Evolutionary conservation across 2,329 filamentous ascomycete genomes (phyloP), one percentile per base, ranked within the genome.

Genomic region (Emmonsiellopsis sp.): DNA sequence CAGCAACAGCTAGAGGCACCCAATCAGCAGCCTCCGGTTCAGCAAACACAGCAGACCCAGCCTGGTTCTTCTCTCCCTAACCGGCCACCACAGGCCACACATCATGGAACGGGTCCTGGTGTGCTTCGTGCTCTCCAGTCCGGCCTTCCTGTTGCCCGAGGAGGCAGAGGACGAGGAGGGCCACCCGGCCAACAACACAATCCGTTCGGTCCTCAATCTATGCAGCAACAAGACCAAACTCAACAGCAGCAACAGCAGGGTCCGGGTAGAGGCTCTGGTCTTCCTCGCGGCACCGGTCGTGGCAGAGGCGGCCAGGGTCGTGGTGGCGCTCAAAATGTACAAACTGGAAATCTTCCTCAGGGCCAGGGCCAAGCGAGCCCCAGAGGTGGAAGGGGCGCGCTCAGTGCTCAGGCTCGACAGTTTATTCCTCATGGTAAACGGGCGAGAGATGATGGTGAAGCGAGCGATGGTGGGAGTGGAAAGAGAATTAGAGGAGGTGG

Each of bases 391-490:
- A 63, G 75, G 21, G 65, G 67, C n/a, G 69, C 55, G 9, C 61
- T 81, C 39, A 81, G 77, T 61, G 73, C 74, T 2, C 67, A 70
- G 9, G 78, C 74, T 21, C 70, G 71, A 11, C 77, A 78, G 48
- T 82, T 83, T 53, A 78, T 81, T 59, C 79, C 79, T 32, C 74
- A 76, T 13, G 77, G 78, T 21, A 78, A 82, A 66, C 71, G 79
- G 37, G 72, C 76, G 17, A 72, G 79, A 51, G 79, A 81, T 53
- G 79, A 81, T 53, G 72, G 70, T 9, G 69, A 71, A 44, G 71
- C 55, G 31, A 58, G 64, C 17, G 61, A 65, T 42, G 64, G 63
- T 36, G 69, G 64, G 45, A 69, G 61, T 55, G 74, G 74, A 40
- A 78, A 78, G 63, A 68, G 75, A 58, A 72, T 75, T 57, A 64